Conservation (phyloP, 148 eudicot genomes). For the Persicaria maculosa region DNA sequence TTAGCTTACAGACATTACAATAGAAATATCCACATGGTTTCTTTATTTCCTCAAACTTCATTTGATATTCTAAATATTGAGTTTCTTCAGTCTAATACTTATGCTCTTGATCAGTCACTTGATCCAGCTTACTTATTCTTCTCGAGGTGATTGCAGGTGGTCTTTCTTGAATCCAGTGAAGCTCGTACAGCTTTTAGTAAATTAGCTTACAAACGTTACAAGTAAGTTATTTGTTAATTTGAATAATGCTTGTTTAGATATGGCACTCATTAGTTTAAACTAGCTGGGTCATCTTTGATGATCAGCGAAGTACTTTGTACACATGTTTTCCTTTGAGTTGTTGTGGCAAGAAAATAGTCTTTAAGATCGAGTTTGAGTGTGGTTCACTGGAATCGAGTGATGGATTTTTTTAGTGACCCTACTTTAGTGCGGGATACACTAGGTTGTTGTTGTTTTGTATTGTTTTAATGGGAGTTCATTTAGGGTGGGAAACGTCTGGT, state of each 20-base stretch:
- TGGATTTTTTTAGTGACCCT: not conserved
- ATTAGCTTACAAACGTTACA: conserved; percentile 78
- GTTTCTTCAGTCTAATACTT: not conserved
- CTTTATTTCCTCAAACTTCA: not conserved
- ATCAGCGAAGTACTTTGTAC: not conserved
- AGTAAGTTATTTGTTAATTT: conserved; percentile 40
- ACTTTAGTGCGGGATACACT: too few species aligned
- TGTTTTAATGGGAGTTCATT: not conserved
- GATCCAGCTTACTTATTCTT: not conserved
- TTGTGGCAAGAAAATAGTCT: not conserved
- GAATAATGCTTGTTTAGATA: not conserved
- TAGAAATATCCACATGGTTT: not conserved
- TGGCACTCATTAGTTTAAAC: not conserved
- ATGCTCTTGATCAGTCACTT: not conserved
- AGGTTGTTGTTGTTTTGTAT: too few species aligned
- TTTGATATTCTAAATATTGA: not conserved
- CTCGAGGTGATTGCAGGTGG: conserved; percentile 36
- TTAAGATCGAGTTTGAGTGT: not conserved
- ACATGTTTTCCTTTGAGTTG: not conserved
- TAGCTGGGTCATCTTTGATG: not conserved
- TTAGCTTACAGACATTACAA: not conserved
- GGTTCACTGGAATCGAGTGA: not conserved
- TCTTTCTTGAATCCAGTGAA: conserved; percentile 83
- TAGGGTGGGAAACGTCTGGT: too few species aligned
- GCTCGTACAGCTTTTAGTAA: conserved; percentile 76